phyloP scores from a whole-genome alignment of 345 rosid species.

The Zanthoxylum bungeanum region DNA sequence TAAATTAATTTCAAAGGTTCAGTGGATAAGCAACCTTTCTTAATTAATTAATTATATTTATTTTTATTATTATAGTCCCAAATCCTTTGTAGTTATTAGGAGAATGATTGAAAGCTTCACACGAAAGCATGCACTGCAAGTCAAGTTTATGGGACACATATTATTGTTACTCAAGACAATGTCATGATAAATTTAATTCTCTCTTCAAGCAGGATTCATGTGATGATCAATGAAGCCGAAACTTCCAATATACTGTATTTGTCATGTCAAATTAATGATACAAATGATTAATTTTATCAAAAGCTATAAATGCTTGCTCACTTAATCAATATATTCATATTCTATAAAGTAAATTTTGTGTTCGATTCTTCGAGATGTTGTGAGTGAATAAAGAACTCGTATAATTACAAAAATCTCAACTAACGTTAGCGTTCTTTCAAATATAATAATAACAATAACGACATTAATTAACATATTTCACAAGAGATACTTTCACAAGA shows the following conservation, averaged over 20 bases:
- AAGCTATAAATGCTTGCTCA: too few species aligned
- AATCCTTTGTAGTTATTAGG: not conserved
- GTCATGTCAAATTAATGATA: too few species aligned
- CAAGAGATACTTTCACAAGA: not conserved
- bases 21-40: not conserved
- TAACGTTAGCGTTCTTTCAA: too few species aligned
- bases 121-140: not conserved
- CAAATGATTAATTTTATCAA: too few species aligned
- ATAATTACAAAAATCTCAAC: too few species aligned
- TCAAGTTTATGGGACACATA: conserved; percentile 10
- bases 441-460: too few species aligned
- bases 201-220: not conserved
- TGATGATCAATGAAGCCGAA: not conserved
- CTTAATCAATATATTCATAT: too few species aligned
- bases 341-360: too few species aligned
- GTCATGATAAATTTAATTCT: not conserved
- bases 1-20: not conserved
- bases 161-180: not conserved
- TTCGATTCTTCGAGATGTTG: too few species aligned
- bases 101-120: conserved; percentile 12
- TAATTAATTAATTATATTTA: not conserved
- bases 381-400: too few species aligned
- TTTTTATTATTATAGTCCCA: conserved; percentile 9
- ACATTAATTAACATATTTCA: not conserved
- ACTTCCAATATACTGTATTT: not conserved